Evolutionary conservation across 495 filamentous ascomycete species (phyloP).

Genomic region (Podospora conica): DNA sequence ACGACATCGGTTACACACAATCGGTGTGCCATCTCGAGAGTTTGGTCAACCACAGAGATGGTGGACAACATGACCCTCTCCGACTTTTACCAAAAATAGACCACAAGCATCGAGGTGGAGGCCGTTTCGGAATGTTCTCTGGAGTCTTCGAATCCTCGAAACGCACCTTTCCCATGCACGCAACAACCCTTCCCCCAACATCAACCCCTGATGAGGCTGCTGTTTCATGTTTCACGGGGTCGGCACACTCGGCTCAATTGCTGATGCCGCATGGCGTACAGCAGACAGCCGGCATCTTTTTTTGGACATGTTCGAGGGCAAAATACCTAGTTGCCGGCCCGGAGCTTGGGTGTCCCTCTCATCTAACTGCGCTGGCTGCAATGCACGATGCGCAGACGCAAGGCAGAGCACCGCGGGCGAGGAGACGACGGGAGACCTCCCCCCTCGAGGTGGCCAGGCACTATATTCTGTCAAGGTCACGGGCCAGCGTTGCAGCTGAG

Average conservation of each 20-base stretch:
- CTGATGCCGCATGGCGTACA: neutral
- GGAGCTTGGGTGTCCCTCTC: neutral
- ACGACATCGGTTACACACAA: constrained; percentile 4
- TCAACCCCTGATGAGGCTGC: neutral
- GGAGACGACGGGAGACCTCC: constrained; percentile 1
- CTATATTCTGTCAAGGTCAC: constrained; percentile 6
- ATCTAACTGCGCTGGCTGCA: neutral
- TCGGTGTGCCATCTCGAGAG: constrained; percentile 4
- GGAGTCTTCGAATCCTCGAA: constrained; percentile 21
- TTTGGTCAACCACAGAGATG: constrained; percentile 7
- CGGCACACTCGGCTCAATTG: neutral
- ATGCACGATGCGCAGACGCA: constrained; percentile 9
- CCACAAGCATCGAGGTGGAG: neutral
- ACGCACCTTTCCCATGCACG: neutral
- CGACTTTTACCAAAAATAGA: constrained; percentile 20
- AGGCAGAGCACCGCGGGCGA: constrained; percentile 1
- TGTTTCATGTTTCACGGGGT: constrained; percentile 5
- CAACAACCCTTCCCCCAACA: neutral
- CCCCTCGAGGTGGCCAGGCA: neutral
- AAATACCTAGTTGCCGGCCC: neutral
- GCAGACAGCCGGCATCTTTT: constrained; percentile 1
- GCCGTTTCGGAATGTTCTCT: constrained; percentile 22
- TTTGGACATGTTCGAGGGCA: neutral
- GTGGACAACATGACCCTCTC: neutral
- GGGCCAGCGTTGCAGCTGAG: neutral